Evolutionary conservation across 208 protist species (phyloP).

Genomic region (Balamuthia mandrillaris): DNA sequence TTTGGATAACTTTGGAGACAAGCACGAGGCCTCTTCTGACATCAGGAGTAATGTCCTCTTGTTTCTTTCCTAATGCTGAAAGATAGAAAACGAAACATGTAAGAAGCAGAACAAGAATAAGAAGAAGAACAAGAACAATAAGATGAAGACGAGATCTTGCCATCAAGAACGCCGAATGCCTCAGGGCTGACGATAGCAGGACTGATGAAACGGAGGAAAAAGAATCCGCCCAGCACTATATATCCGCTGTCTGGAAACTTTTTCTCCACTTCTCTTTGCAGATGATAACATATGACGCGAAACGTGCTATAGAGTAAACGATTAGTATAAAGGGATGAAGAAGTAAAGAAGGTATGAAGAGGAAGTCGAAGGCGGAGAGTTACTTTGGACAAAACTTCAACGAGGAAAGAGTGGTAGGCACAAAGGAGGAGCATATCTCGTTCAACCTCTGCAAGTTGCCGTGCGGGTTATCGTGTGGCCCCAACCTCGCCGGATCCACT

Average conservation of each 20-base stretch:
- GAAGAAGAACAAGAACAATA: conserved; percentile 3
- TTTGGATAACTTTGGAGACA: conserved; percentile 27
- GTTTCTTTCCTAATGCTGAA: background rate
- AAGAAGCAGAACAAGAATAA: background rate
- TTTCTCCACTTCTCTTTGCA: background rate
- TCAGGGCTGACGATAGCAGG: conserved; percentile 22
- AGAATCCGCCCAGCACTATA: background rate
- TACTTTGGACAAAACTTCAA: background rate
- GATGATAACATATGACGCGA: background rate
- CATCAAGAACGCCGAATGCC: background rate
- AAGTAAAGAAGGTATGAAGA: background rate
- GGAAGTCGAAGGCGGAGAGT: background rate
- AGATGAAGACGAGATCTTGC: background rate
- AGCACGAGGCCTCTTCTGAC: conserved; percentile 12
- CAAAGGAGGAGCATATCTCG: background rate
- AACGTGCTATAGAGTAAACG: background rate
- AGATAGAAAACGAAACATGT: background rate
- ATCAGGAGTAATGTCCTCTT: conserved; percentile 23
- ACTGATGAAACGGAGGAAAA: conserved; percentile 36
- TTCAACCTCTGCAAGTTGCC: background rate
- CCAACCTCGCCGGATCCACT: background rate
- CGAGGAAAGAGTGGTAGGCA: background rate
- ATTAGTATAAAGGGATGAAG: background rate
- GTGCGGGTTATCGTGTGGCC: background rate
- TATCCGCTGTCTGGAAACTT: conserved; percentile 27